Evolutionary conservation across 345 rosid species (phyloP), one percentile per base, ranked within the genome.

Genomic region (Kernera saxatilis): DNA sequence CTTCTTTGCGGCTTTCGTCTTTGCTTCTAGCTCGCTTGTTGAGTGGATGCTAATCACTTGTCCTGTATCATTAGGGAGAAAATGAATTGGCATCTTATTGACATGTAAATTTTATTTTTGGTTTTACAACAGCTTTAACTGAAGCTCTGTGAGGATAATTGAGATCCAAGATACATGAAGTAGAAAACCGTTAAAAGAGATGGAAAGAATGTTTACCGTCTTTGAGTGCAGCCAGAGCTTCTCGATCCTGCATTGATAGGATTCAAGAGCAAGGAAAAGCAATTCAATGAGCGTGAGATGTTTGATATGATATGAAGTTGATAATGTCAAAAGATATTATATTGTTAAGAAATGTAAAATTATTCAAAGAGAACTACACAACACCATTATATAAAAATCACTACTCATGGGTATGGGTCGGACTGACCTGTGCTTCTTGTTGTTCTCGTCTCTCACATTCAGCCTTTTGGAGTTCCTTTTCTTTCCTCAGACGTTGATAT

Each of bases 1-100:
- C 78, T 69, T 86, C 43, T 84, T 78, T 22, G 91, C 90, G 5
- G 91, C 92, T 72, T 78, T 84, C 78, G 84, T 39, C 73, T 86
- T 90, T 33, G 78, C 74, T 45, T 93, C 98, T 62, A 90, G 72
- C 54, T 93, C 98, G 40, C 83, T 74, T 2, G 62, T 57, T 30
- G 97, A 83, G 56, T 77, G 95, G 65, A 93, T 79, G 37, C 85
- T 82, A 32, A 88, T 79, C 77, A 88, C 97, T 77, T 88, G 83
- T 63, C 96, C 97, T 91, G 84, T 61, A 23, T 25, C 75, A 66
- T 40, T 12, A 76, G 51, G 5, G 39, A 62, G 36, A 36, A 29
- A 11, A 74, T 1, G 7, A 26, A 27, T 14, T 51, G 33, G 56
- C n/a, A 49, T 22, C 29, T 49, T 10, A 36, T 29, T 74, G 21